Evolutionary conservation across 163 green algal species (phyloP).

Genomic region (Scenedesmus sp.): DNA sequence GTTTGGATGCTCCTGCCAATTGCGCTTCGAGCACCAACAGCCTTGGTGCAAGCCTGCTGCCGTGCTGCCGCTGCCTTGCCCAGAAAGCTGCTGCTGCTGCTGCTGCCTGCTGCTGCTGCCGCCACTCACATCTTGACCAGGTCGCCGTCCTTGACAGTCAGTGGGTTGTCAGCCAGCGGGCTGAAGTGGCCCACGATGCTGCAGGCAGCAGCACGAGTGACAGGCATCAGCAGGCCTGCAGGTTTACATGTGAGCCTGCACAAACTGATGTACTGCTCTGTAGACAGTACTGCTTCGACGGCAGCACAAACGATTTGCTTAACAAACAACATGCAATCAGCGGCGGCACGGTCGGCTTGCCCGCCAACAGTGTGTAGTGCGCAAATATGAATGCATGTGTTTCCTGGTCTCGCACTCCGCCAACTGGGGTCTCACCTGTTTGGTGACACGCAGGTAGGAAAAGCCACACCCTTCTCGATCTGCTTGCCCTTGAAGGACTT

Average conservation of each 20-base stretch:
- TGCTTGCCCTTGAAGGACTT: slow-evolving; percentile 97
- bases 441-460: slow-evolving; percentile 96
- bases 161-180: slow-evolving; percentile 80
- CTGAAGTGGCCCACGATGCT: slow-evolving; percentile 95
- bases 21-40: neutral
- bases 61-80: neutral
- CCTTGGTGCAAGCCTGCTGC: neutral
- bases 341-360: too few species aligned
- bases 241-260: too few species aligned
- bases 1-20: neutral
- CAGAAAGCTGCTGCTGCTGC: neutral
- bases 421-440: too few species aligned
- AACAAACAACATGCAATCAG: too few species aligned
- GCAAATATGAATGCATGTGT: too few species aligned
- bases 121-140: slow-evolving; percentile 94
- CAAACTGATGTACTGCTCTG: too few species aligned
- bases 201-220: slow-evolving; percentile 48
- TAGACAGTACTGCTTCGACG: too few species aligned
- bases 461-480: slow-evolving; percentile 98
- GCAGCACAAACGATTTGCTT: too few species aligned
- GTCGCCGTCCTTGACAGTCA: slow-evolving; percentile 87
- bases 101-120: neutral
- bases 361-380: too few species aligned
- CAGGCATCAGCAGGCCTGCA: neutral
- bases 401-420: too few species aligned